Conservation (phyloP, 768 basidiomycete species). For the Boletus barrowsii region DNA sequence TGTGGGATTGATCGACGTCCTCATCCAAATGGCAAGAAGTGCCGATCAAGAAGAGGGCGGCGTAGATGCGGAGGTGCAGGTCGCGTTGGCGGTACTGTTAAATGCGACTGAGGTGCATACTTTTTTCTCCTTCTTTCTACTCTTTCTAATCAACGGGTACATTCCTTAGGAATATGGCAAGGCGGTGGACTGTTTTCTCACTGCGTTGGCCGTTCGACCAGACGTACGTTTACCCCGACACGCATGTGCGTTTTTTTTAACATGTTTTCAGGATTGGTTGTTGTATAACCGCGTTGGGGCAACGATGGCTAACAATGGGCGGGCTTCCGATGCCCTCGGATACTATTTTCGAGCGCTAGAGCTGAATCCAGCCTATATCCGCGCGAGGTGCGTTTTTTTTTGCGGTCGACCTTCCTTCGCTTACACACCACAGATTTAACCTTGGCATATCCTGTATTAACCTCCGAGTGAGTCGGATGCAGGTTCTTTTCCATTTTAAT, state of each 20-base stretch:
- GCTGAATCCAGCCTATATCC: conserved; percentile 85
- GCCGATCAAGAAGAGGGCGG: conserved; percentile 42
- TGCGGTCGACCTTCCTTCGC: not conserved
- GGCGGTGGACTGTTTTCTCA: conserved; percentile 90
- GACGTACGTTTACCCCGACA: conserved; percentile 50
- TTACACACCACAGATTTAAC: conserved; percentile 67
- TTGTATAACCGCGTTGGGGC: conserved; percentile 93
- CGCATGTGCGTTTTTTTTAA: not conserved
- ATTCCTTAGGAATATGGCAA: conserved; percentile 75
- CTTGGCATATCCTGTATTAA: conserved; percentile 91
- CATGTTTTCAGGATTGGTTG: conserved; percentile 69
- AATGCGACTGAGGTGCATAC: conserved; percentile 83
- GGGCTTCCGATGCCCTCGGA: conserved; percentile 73
- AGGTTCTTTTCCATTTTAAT: conserved; percentile 3
- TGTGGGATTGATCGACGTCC: conserved; percentile 60
- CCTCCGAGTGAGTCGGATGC: conserved; percentile 54
- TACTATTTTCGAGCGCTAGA: conserved; percentile 87
- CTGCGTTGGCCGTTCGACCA: conserved; percentile 84
- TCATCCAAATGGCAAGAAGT: conserved; percentile 77
- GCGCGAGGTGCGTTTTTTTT: conserved; percentile 60
- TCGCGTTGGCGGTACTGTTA: conserved; percentile 89
- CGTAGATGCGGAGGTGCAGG: conserved; percentile 92
- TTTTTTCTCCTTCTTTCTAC: not conserved
- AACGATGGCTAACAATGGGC: conserved; percentile 87
- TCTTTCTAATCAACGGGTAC: not conserved